These are phyloP conservation scores for Spiraea crenata DNA, from an alignment of 331 rosid species.

Conservation along the genomic window DNA sequence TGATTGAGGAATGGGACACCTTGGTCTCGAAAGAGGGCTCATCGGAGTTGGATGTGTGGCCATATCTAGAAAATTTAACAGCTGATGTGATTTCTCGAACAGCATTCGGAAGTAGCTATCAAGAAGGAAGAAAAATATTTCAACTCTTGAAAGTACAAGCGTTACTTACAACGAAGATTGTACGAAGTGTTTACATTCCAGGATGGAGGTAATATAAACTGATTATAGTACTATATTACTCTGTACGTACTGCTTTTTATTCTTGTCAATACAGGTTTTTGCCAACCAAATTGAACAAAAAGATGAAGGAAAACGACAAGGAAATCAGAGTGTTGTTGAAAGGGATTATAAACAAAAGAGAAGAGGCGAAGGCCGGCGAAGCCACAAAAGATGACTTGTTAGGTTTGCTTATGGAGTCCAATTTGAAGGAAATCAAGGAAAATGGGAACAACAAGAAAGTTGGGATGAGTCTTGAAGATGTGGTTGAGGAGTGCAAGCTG, in stretches of 20 bases:
- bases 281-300: constrained; percentile 33
- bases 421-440: constrained; percentile 30
- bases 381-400: constrained; percentile 23
- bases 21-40: no score
- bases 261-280: constrained; percentile 13
- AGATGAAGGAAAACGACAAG: constrained; percentile 18
- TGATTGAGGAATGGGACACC: no score
- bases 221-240: no score
- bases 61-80: no score
- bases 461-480: no score
- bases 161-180: not conserved
- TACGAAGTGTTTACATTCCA: constrained; percentile 20
- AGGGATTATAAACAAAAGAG: constrained; percentile 40
- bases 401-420: constrained; percentile 31
- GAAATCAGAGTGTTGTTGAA: constrained; percentile 16
- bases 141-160: no score
- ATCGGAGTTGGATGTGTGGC: no score
- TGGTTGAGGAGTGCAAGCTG: no score
- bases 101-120: no score
- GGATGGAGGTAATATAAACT: constrained; percentile 47
- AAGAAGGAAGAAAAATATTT: no score
- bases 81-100: no score
- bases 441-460: no score
- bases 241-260: not conserved
- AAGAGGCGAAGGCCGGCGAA: constrained; percentile 27